Evolutionary conservation across 2,329 filamentous ascomycete genomes (phyloP).

Genomic region (Penicillium freii): DNA sequence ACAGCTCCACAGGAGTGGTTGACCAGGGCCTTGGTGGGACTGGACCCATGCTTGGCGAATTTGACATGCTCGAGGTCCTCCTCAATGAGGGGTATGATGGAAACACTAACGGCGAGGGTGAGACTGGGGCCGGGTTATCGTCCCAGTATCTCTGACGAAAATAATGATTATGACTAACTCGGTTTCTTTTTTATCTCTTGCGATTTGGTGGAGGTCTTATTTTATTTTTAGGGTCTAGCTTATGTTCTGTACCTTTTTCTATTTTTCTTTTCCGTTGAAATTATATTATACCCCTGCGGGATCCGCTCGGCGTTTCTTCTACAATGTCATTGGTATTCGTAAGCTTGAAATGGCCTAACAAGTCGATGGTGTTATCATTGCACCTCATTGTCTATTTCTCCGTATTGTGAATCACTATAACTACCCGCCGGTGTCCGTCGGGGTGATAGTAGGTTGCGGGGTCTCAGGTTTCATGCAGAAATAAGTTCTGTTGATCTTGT

Average conservation of each 20-base stretch:
- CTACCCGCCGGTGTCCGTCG: conserved; percentile 22
- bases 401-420: neutral
- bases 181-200: neutral
- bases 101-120: conserved; percentile 23
- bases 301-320: conserved; percentile 13
- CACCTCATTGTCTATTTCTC: neutral
- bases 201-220: neutral
- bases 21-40: conserved; percentile 58
- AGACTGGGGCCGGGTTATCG: conserved; percentile 18
- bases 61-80: conserved; percentile 50
- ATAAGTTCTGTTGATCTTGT: neutral
- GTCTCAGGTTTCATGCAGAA: conserved; percentile 1
- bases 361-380: neutral
- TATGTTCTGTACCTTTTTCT: neutral
- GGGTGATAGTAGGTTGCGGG: conserved; percentile 8
- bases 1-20: conserved; percentile 45
- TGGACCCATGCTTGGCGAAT: conserved; percentile 60
- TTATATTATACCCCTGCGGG: conserved; percentile 21
- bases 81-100: conserved; percentile 44
- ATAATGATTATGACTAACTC: neutral
- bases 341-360: neutral
- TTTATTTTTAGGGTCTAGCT: neutral
- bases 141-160: conserved; percentile 30
- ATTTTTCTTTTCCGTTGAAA: neutral
- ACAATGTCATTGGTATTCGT: neutral